Percentiles rank a stretch among this genome's conserved stretches.
Evolutionary conservation across 1,284 basidiomycete genomes (phyloP).

Genomic region (Ustilago xerochloae): DNA sequence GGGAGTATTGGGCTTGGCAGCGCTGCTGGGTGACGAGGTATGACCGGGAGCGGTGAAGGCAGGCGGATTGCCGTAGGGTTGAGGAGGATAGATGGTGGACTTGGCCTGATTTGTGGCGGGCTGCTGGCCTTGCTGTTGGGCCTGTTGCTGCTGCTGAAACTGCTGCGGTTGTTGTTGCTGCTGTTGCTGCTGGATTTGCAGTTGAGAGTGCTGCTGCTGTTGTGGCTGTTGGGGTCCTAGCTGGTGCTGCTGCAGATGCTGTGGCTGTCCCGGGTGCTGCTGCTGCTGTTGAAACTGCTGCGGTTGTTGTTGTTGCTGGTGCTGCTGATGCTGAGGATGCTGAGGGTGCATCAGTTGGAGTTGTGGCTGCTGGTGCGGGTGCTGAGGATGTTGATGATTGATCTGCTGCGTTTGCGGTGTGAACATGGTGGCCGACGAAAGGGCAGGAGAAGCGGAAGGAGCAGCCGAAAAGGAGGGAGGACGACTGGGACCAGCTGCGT

Average conservation of each 20-base stretch:
- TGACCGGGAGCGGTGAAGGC: constrained; percentile 32
- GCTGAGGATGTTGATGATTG: constrained; percentile 31
- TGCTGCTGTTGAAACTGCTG: constrained; percentile 24
- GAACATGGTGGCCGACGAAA: constrained; percentile 33
- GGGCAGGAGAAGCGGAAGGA: constrained; percentile 28
- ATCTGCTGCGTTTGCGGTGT: constrained; percentile 32
- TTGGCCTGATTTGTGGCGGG: constrained; percentile 17
- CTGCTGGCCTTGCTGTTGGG: constrained; percentile 23
- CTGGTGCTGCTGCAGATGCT: constrained; percentile 22
- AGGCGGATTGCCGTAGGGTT: constrained; percentile 50
- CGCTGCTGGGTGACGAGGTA: constrained; percentile 43
- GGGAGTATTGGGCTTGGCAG: constrained; percentile 41
- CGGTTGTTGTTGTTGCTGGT: constrained; percentile 23
- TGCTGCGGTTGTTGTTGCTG: constrained; percentile 18
- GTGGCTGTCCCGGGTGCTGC: constrained; percentile 18
- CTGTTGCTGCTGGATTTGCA: constrained; percentile 20
- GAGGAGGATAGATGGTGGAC: constrained; percentile 49
- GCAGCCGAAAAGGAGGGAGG: constrained; percentile 17
- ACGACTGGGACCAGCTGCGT: constrained; percentile 26
- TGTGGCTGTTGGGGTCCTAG: constrained; percentile 13
- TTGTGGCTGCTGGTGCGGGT: constrained; percentile 19
- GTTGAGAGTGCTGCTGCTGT: constrained; percentile 27
- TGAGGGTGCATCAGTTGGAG: constrained; percentile 29
- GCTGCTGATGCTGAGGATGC: constrained; percentile 36
- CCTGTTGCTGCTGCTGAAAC: constrained; percentile 33